Conservation (phyloP, 345 rosid species). For the Trapa bicornis region DNA sequence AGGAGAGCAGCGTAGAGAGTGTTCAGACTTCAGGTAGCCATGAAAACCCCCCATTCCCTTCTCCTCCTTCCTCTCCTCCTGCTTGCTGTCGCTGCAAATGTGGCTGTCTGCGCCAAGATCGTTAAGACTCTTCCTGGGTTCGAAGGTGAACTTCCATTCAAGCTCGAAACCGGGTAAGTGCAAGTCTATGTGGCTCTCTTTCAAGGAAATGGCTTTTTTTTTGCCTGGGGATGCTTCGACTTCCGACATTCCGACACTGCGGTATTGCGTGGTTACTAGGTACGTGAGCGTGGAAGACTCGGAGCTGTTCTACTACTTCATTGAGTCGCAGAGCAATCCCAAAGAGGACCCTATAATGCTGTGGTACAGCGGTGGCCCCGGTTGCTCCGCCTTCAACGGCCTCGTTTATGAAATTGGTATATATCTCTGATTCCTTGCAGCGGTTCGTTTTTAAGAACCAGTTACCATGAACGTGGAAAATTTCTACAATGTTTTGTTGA, state of each 20-base stretch:
- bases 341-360: constrained; percentile 24
- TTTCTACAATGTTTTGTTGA: no score
- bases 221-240: no score
- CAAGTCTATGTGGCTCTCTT: no score
- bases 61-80: constrained; percentile 7
- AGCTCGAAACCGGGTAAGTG: constrained; percentile 24
- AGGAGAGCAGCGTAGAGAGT: not conserved
- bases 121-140: constrained; percentile 24
- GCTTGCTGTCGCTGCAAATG: constrained; percentile 5
- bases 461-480: no score
- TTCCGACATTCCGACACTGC: not conserved
- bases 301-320: constrained; percentile 22
- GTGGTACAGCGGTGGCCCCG: constrained; percentile 32
- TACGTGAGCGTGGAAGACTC: constrained; percentile 16
- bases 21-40: not conserved
- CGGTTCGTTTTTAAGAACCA: no score
- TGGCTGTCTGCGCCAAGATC: constrained; percentile 7
- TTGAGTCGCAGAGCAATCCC: constrained; percentile 21
- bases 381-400: constrained; percentile 26
- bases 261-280: constrained; percentile 4
- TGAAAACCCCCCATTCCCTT: not conserved
- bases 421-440: not conserved
- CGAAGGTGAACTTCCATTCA: constrained; percentile 26
- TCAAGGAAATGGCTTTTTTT: no score
- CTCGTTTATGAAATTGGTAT: constrained; percentile 23